Base-by-base conservation (phyloP, 108 stramenopile genomes). In the Epipyxis sp. region DNA sequence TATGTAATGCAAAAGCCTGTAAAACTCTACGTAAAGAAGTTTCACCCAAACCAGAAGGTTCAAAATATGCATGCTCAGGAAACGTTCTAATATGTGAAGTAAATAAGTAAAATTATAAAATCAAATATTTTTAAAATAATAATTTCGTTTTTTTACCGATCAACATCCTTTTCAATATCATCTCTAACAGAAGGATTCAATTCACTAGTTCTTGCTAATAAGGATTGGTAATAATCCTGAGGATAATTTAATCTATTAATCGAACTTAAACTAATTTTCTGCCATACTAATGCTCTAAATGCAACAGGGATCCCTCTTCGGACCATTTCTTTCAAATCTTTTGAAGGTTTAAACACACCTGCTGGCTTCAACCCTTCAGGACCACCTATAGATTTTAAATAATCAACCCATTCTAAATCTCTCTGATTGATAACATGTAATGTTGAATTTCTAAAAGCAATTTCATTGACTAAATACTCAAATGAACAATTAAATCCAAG, bases 1-100 rank as follows among this genome's bases (percentile, higher is more conserved):
- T 82, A 25, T 78, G 78, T 2, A 79, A 40, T n/a, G 74, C 72
- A 65, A 72, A 80, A 1, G 85, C 85, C 20, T 59, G 43, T 0
- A 86, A 71, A n/a, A 86, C 71, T 1, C 79, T 69, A 16, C 80
- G 74, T 41, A 84, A 32, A 25, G 42, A 30, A 27, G 45, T 44
- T 45, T 37, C 59, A n/a, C 58, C 57, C 6, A n/a, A 20, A 30
- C 71, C 71, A 65, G 13, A 16, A 37, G 34, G 32, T 37, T 65
- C 61, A 77, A 77, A 77, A n/a, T 59, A 77, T 3, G 1, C 46
- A 39, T 77, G 76, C 27, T 77, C 76, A 54, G 76, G 76, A 77
- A 77, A 77, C 37, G 76, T 77, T 34, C 72, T 50, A 20, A 50
- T 13, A 20, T 50, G 20, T 6, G 20, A 13, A 67, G 65, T 20